Evolutionary conservation across 1,284 basidiomycete genomes (phyloP), one percentile per base, ranked within the genome.

Genomic region (Sanghuangporus baumii): DNA sequence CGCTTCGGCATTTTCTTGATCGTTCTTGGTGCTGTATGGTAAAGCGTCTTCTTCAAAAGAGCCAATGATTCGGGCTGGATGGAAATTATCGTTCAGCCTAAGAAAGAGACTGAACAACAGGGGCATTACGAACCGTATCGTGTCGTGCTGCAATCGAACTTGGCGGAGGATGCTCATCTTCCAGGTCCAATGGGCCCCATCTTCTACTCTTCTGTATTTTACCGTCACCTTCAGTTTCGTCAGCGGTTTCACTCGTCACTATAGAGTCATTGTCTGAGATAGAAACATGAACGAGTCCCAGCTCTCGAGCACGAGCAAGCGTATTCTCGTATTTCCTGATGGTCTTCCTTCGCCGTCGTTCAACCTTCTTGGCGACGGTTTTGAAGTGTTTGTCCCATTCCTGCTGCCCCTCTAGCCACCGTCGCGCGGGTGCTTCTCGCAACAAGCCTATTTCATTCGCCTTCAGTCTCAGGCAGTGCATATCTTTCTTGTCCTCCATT

Each of bases 401-500:
- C 40, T 80, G 75, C 71, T 88, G 86, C 0, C 86, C 87, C 1
- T 75, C 71, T 8, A 79, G 68, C 82, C 87, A 89, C 8, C 82
- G 77, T 61, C 77, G 73, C 0, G 82, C 80, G 0, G 85, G 84
- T 0, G 74, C 80, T 69, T 88, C 85, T 68, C 84, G 86, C 70
- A 93, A 85, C 46, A 90, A 74, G 1, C 90, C 88, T 61, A 91
- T 80, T 59, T 89, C 77, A 7, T 79, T 77, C 0, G 78, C 72
- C 0, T 83, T 80, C 50, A 96, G 74, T 7, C 78, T 79, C 48
- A 96, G 77, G 0, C 86, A 89, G 6, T 76, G 74, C 0, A 98
- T 78, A 54, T 89, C 82, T 1, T 79, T 73, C 64, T 83, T 81
- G 0, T 86, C 79, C 70, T 98, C 95, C 66, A 99, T 80, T 0